These are phyloP conservation scores for Lasiosphaeris hirsuta DNA, from an alignment of 495 filamentous ascomycete species.

Conservation along the genomic window DNA sequence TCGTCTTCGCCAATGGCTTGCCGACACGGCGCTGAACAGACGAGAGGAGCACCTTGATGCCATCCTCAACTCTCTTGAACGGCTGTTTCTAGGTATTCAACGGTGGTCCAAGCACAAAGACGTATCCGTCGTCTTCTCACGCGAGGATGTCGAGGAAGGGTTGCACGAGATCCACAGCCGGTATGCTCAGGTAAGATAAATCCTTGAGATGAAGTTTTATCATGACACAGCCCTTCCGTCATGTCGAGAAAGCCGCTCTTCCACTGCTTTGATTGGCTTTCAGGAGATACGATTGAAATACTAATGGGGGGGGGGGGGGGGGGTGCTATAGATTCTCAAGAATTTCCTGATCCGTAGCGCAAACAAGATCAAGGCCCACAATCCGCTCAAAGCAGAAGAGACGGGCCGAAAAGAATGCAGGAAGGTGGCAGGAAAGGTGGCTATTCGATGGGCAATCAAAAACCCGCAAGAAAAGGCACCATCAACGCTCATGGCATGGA, in stretches of 20 bases:
- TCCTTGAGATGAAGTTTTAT: no score
- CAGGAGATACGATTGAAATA: no score
- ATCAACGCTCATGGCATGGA: constrained; percentile 3
- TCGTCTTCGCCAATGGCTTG: constrained; percentile 22
- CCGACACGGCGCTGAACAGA: constrained; percentile 6
- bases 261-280: no score
- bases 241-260: no score
- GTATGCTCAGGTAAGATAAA: neutral
- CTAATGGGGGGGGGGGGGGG: no score
- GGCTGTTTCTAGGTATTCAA: constrained; percentile 12
- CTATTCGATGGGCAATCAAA: constrained; percentile 15
- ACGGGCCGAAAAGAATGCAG: neutral
- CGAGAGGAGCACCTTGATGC: constrained; percentile 18
- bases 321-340: no score
- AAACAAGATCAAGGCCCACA: no score
- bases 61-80: constrained; percentile 15
- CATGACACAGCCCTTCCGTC: no score
- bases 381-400: no score
- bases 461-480: constrained; percentile 6
- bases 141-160: neutral
- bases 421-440: neutral
- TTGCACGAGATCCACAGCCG: neutral
- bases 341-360: no score
- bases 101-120: constrained; percentile 18
- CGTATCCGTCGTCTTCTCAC: neutral